phyloP scores from a whole-genome alignment of 306 rosid species.

The Arachis stenosperma region DNA sequence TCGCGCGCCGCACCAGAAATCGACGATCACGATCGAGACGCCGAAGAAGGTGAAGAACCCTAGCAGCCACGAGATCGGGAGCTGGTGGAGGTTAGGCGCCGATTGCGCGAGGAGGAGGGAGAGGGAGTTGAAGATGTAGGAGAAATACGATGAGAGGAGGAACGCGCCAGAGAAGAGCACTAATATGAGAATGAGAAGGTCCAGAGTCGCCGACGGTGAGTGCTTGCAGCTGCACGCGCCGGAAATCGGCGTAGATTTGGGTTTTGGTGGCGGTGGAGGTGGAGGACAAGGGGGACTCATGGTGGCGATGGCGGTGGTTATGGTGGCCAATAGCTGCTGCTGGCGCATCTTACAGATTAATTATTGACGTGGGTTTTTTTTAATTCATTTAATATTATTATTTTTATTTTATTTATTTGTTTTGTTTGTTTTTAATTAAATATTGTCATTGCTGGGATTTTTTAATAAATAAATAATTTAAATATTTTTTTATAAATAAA shows the following conservation, averaged over 20 bases:
- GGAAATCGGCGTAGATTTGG: conserved; percentile 46
- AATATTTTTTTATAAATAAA: too few relatives aligned
- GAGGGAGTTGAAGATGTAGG: conserved; percentile 73
- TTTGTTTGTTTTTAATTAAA: neutral
- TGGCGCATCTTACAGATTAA: conserved; percentile 33
- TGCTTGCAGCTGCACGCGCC: conserved; percentile 59
- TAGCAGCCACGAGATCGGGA: conserved; percentile 52
- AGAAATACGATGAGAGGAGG: conserved; percentile 71
- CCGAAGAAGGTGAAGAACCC: conserved; percentile 54
- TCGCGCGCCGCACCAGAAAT: conserved; percentile 61
- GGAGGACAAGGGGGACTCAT: conserved; percentile 46
- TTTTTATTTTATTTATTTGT: neutral
- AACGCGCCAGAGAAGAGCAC: conserved; percentile 73
- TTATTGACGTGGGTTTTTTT: neutral
- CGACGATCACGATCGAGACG: conserved; percentile 38
- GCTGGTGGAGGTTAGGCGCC: conserved; percentile 39
- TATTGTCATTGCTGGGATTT: neutral
- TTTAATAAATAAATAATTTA: too few relatives aligned
- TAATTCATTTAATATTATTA: too few relatives aligned
- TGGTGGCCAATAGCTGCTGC: conserved; percentile 19
- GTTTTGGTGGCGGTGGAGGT: conserved; percentile 43
- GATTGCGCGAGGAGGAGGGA: conserved; percentile 64
- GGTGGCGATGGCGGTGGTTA: conserved; percentile 40
- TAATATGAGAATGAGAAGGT: conserved; percentile 69
- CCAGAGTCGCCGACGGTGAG: conserved; percentile 77